A percentile compares a stretch with the other conserved stretches of the same genome.
These are phyloP conservation scores for Chalara sp. DNA, from an alignment of 2,329 filamentous ascomycete genomes.

Conservation along the genomic window DNA sequence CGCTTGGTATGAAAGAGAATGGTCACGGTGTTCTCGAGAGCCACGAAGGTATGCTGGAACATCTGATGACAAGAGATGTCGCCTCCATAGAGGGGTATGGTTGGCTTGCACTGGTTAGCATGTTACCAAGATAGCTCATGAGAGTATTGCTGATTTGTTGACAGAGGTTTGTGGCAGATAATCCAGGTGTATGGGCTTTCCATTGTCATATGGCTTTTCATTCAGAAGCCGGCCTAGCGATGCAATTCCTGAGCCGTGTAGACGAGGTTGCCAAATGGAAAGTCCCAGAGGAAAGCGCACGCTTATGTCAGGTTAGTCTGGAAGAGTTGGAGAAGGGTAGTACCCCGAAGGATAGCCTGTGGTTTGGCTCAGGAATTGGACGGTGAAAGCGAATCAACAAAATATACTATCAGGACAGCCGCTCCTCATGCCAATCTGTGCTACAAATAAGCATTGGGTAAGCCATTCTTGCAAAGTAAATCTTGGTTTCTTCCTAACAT, in stretches of 20 bases:
- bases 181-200: constrained; percentile 49
- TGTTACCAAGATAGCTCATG: no score
- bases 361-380: constrained; percentile 29
- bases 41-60: constrained; percentile 25
- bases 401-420: no score
- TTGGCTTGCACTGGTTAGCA: constrained; percentile 38
- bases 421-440: no score
- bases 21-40: constrained; percentile 27
- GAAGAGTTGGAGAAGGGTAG: constrained; percentile 41
- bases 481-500: no score
- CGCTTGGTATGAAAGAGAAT: constrained; percentile 30
- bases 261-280: constrained; percentile 37
- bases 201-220: constrained; percentile 57
- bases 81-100: constrained; percentile 46
- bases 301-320: constrained; percentile 36
- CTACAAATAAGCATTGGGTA: no score
- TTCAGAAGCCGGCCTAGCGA: constrained; percentile 48
- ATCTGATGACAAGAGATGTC: constrained; percentile 44
- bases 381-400: constrained; percentile 3
- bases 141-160: no score
- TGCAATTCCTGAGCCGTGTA: constrained; percentile 48
- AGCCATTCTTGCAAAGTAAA: no score
- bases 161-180: constrained; percentile 35
- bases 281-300: constrained; percentile 37
- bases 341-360: constrained; percentile 41